Base-by-base conservation (phyloP, 257 asterid genomes). In the Ilex asprella region DNA sequence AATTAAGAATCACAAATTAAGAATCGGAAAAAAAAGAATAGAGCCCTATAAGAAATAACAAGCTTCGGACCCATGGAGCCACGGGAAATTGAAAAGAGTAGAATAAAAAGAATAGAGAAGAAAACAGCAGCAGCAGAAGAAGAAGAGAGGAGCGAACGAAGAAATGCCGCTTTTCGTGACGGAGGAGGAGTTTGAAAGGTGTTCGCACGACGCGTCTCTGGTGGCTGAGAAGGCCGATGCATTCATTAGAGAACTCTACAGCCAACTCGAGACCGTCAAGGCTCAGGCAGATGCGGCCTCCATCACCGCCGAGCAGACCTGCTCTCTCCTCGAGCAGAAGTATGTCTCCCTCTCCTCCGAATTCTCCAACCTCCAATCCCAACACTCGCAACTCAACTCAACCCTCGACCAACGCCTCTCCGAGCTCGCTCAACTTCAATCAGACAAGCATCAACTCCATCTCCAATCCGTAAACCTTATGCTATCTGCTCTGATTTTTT, bases 271-370 rank as follows among this genome's bases (percentile, higher is more conserved):
- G 58, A 83, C 87, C 39, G 86, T 84, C 58, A 87, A 75, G 76
- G 95, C 99, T 30, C 86, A 93, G 77, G 84, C 96, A 0, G 97
- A 85, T 60, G 97, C 97, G 51, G 80, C 94, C 16, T 77, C 95
- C 16, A 85, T 93, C 65, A 86, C 97, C 44, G 91, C 91, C 31
- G 99, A 93, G 66, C 99, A 93, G 63, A 83, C 88, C 1, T 86
- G 96, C 78, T 76, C 91, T 29, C 75, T 86, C 35, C 84, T 86
- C 58, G 96, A 93, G 31, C 99, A 93, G 73, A 89, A 85, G 60
- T 85, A 83, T 69, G 85, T 86, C 6, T 75, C 96, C 6, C 94
- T 89, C 52, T 67, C 89, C 6, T 68, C 78, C 14, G 97, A 93
- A 31, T 71, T 71, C 71, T 61, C 84, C 14, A 61, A 72, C 16